Percentiles rank a stretch among this genome's conserved stretches.
These are phyloP conservation scores for Laburnicola sp. DNA, from an alignment of 2,329 filamentous ascomycete species.

Conservation along the genomic window DNA sequence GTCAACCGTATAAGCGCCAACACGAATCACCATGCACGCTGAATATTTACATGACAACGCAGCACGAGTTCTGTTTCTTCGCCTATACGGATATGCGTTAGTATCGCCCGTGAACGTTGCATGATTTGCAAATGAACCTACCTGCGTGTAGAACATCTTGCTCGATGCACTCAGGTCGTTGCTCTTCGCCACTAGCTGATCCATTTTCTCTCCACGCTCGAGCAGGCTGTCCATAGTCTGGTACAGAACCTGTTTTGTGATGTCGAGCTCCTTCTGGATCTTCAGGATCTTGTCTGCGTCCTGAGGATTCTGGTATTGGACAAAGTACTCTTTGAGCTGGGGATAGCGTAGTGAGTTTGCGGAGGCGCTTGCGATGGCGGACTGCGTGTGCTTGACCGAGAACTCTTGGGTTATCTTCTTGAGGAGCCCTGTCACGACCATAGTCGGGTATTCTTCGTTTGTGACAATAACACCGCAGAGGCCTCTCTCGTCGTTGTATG, in stretches of 20 bases:
- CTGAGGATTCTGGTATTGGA: conserved; percentile 81
- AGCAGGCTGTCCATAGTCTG: conserved; percentile 91
- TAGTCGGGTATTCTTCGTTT: conserved; percentile 59
- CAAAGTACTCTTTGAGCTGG: conserved; percentile 76
- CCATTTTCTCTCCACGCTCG: conserved; percentile 94
- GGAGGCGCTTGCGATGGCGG: conserved; percentile 46
- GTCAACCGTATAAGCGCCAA: not conserved
- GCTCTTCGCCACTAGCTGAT: conserved; percentile 90
- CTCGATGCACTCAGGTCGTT: conserved; percentile 87
- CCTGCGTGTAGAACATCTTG: conserved; percentile 93
- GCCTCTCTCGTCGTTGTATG: conserved; percentile 50
- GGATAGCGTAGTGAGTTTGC: conserved; percentile 60
- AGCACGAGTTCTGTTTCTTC: conserved; percentile 66
- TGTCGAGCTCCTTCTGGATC: conserved; percentile 95
- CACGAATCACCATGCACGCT: not conserved
- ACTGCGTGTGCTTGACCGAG: conserved; percentile 71
- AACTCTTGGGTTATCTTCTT: conserved; percentile 89
- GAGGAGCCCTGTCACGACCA: conserved; percentile 84
- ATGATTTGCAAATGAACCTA: conserved; percentile 45
- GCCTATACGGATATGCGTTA: conserved; percentile 44
- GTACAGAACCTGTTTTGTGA: conserved; percentile 95
- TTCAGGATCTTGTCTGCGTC: conserved; percentile 91
- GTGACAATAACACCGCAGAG: conserved; percentile 53
- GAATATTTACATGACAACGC: conserved; percentile 55
- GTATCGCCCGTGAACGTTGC: not conserved